A percentile compares a stretch with the other conserved stretches of the same genome.
These are phyloP conservation scores for Hanseniaspora gamundiae DNA, from an alignment of 1,139 yeast genomes.

Conservation along the genomic window DNA sequence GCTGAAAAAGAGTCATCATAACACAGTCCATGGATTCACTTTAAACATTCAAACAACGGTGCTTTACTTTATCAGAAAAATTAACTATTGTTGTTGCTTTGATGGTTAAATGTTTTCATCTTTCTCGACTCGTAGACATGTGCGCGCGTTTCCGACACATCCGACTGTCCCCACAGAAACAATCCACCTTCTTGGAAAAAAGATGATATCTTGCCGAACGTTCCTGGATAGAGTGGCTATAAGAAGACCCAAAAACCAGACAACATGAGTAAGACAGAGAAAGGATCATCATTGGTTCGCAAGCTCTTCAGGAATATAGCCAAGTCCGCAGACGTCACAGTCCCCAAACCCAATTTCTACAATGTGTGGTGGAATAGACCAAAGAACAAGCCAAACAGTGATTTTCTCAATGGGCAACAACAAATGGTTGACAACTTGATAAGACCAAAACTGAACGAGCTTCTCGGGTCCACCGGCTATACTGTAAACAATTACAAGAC, in stretches of 20 bases:
- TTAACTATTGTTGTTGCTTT: too few relatives aligned
- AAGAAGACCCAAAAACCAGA: neutral
- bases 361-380: constrained; percentile 5
- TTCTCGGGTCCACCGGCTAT: constrained; percentile 1
- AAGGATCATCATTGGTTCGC: neutral
- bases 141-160: too few relatives aligned
- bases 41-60: too few relatives aligned
- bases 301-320: neutral
- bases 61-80: too few relatives aligned
- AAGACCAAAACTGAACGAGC: constrained; percentile 3
- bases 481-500: constrained; percentile 5
- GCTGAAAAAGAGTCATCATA: too few relatives aligned
- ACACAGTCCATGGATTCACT: too few relatives aligned
- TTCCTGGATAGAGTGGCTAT: too few relatives aligned
- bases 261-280: neutral
- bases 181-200: too few relatives aligned
- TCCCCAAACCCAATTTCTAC: neutral
- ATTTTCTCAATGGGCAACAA: neutral
- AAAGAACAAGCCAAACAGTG: neutral
- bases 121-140: too few relatives aligned
- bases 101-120: too few relatives aligned
- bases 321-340: neutral
- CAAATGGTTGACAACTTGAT: constrained; percentile 1
- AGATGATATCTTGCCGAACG: too few relatives aligned
- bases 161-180: too few relatives aligned